A percentile compares a stretch with the other conserved stretches of the same genome.
Evolutionary conservation across 2,329 filamentous ascomycete genomes (phyloP).

Genomic region (Neoarthrinium moseri): DNA sequence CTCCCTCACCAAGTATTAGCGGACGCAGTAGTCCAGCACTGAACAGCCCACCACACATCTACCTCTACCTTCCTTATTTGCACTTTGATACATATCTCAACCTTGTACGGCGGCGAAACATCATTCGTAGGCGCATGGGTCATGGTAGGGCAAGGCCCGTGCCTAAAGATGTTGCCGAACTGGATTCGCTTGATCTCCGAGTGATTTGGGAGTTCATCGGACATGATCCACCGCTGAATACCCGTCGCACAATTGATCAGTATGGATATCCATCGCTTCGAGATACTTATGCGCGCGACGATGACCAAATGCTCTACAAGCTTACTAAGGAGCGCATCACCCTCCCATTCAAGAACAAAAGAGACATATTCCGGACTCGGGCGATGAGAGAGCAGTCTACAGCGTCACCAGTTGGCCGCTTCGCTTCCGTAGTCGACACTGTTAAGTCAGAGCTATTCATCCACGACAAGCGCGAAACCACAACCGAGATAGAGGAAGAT

Average conservation of each 20-base stretch:
- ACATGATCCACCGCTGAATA: constrained; percentile 60
- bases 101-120: constrained; percentile 52
- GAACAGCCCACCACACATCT: constrained; percentile 35
- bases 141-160: constrained; percentile 58
- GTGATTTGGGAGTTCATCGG: constrained; percentile 64
- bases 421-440: constrained; percentile 17
- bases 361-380: constrained; percentile 21
- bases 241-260: constrained; percentile 61
- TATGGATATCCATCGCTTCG: constrained; percentile 61
- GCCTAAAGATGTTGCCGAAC: constrained; percentile 50
- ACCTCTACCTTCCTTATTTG: constrained; percentile 57
- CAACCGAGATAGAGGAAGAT: constrained; percentile 29
- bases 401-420: constrained; percentile 19
- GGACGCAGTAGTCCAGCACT: constrained; percentile 25
- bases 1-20: constrained; percentile 21
- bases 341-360: constrained; percentile 15
- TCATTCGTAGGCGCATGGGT: constrained; percentile 49
- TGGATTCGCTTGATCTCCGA: constrained; percentile 55
- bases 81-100: constrained; percentile 64
- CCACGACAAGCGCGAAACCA: constrained; percentile 26
- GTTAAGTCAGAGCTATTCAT: constrained; percentile 13
- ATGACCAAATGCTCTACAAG: constrained; percentile 69
- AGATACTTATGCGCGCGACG: constrained; percentile 60
- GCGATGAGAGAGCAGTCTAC: background rate
- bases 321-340: constrained; percentile 49